phyloP scores from a whole-genome alignment of 345 rosid genomes.

The Arabis hirsuta region DNA sequence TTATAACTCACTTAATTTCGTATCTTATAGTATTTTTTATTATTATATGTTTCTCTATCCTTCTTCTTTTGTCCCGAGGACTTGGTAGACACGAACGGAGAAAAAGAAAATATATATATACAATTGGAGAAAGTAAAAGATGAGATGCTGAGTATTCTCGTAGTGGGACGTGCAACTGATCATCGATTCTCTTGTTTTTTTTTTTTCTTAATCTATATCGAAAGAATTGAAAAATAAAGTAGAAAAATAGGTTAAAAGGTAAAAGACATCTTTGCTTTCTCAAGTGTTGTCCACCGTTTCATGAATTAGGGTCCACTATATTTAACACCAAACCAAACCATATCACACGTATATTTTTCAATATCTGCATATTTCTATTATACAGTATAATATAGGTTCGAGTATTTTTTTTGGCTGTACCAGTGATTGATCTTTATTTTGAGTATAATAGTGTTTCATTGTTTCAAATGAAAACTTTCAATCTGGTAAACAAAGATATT shows the following conservation, averaged over 20 bases:
- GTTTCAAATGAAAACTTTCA: conserved; percentile 8
- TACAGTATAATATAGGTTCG: background rate
- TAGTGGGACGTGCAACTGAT: conserved; percentile 44
- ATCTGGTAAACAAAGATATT: background rate
- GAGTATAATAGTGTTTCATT: background rate
- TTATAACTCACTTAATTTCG: conserved; percentile 14
- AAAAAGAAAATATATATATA: conserved; percentile 6
- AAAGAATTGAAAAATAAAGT: conserved; percentile 22
- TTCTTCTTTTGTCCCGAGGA: conserved; percentile 42
- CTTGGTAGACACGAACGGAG: conserved; percentile 37
- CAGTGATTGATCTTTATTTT: background rate
- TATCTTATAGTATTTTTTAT: background rate
- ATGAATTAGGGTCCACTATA: conserved; percentile 23
- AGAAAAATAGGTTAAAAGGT: conserved; percentile 28
- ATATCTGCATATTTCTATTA: background rate
- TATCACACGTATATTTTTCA: background rate
- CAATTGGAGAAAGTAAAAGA: conserved; percentile 33
- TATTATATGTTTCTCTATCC: background rate
- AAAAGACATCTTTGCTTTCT: conserved; percentile 35
- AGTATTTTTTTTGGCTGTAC: background rate
- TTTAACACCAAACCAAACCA: conserved; percentile 22
- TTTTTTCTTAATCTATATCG: conserved; percentile 8
- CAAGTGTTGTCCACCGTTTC: conserved; percentile 40
- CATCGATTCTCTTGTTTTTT: conserved; percentile 26
- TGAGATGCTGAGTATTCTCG: conserved; percentile 39